Evolutionary conservation across 2,329 filamentous ascomycete genomes (phyloP), one percentile per base, ranked within the genome.

Genomic region (Fusarium sp.): DNA sequence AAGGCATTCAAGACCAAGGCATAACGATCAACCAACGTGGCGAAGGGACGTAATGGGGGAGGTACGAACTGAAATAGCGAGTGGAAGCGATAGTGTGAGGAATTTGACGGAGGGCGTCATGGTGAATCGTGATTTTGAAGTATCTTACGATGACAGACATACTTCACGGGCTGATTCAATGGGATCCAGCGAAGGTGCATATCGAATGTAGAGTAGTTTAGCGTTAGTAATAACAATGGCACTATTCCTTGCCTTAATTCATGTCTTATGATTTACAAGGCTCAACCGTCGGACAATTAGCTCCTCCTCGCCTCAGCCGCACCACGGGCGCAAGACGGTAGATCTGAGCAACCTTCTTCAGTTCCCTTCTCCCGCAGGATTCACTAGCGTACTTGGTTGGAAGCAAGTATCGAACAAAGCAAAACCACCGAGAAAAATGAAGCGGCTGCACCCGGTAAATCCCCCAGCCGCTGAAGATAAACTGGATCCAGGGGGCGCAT

Each of bases 31-130:
- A 2, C 41, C 72, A 6, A 32, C 20, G 8, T 77, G 75, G 75
- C 67, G 75, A 20, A 64, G 67, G 11, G 75, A 75, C 18, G 38
- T 58, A 0, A 66, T 26, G 36, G 51, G 52, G 1, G 66, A 72
- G 30, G 50, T 68, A n/a, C 15, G 34, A 28, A 60, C 52, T 1
- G 65, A 66, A 15, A 70, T 72, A 20, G 52, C 59, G 1, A 71
- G 70, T 1, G 74, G 75, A 2, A 77, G 75, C 5, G 75, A 77
- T 8, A 77, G 75, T 18, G 74, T 77, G 20, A 57, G 66, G 14
- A 77, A 77, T 44, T 36, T 77, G 47, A 77, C 75, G 1, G 75
- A 77, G 22, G 75, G 75, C 0, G 75, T 77, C 1, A 56, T 77
- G 50, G 75, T 77, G 2, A 72, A 69, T 17, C 68, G 68, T 3